Conservation (phyloP, 1,284 basidiomycete species). For the Cryptococcus sp. region DNA sequence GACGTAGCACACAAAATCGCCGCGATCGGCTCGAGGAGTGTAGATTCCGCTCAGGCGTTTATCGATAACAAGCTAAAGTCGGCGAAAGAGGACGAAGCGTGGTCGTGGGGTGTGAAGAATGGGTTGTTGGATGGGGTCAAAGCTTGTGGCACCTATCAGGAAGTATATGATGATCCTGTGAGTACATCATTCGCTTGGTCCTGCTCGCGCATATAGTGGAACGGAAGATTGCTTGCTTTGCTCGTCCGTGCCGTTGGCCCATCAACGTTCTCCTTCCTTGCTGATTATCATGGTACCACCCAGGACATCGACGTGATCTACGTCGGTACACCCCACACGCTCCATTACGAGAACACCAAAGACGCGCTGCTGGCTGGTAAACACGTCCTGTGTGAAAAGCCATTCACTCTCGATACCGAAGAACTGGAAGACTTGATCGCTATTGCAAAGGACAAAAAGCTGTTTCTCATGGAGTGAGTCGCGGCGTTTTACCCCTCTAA, state of each 20-base stretch:
- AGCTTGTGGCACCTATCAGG: slow-evolving; percentile 74
- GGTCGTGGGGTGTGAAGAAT: slow-evolving; percentile 36
- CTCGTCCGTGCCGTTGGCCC: not conserved
- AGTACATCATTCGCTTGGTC: slow-evolving; percentile 22
- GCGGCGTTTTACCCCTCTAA: slow-evolving; percentile 52
- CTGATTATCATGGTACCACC: not conserved
- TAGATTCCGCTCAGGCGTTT: slow-evolving; percentile 71
- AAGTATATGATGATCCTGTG: slow-evolving; percentile 71
- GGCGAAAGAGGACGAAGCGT: slow-evolving; percentile 19
- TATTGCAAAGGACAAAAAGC: slow-evolving; percentile 71
- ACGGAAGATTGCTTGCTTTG: not conserved
- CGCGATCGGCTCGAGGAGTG: slow-evolving; percentile 76
- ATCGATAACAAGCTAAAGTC: slow-evolving; percentile 56
- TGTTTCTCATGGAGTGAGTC: slow-evolving; percentile 88
- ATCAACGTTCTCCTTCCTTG: not conserved
- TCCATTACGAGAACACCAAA: slow-evolving; percentile 76
- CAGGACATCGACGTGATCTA: slow-evolving; percentile 78
- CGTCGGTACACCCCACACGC: slow-evolving; percentile 83
- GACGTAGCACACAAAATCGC: slow-evolving; percentile 76
- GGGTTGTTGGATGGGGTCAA: slow-evolving; percentile 56
- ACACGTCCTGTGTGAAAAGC: slow-evolving; percentile 83
- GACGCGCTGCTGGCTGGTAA: slow-evolving; percentile 77
- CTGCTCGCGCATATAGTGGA: not conserved
- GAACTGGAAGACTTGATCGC: slow-evolving; percentile 63
- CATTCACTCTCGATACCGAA: slow-evolving; percentile 56